Percentiles rank a stretch among this genome's conserved stretches.
Conservation (phyloP, 192 early-diverging fungal species). For the Pecoramyces ruminantium region DNA sequence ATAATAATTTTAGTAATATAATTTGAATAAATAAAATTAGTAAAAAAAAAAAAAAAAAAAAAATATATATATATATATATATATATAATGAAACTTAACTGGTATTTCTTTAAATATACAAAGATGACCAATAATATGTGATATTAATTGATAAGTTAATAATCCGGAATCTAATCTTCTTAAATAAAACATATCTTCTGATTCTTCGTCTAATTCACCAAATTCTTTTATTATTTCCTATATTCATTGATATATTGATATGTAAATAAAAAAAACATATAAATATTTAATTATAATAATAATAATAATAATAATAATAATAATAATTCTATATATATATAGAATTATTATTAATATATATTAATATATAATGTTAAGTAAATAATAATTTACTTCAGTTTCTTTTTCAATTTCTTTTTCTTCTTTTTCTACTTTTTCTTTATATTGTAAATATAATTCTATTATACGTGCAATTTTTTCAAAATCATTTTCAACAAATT, state of each 20-base stretch:
- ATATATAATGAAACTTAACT: background rate
- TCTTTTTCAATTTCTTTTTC: constrained; percentile 34
- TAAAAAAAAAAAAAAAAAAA: background rate
- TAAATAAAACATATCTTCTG: constrained; percentile 45
- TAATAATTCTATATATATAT: too few relatives aligned
- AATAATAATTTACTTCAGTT: constrained; percentile 8
- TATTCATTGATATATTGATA: too few relatives aligned
- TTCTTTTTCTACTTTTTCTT: constrained; percentile 32
- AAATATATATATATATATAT: background rate
- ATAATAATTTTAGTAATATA: background rate
- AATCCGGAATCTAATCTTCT: constrained; percentile 57
- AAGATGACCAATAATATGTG: constrained; percentile 1
- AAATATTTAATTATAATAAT: too few relatives aligned
- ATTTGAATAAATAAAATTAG: background rate
- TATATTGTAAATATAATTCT: constrained; percentile 55
- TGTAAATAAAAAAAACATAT: too few relatives aligned
- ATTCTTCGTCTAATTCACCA: constrained; percentile 37
- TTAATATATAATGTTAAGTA: background rate
- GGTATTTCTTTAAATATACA: background rate
- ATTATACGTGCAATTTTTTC: constrained; percentile 70
- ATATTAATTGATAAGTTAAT: constrained; percentile 51
- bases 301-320: too few relatives aligned
- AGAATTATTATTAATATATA: too few relatives aligned
- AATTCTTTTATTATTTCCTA: constrained; percentile 8
- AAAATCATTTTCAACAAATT: constrained; percentile 67